phyloP scores from a whole-genome alignment of 495 filamentous ascomycete genomes.

The Cetradonia linearis region DNA sequence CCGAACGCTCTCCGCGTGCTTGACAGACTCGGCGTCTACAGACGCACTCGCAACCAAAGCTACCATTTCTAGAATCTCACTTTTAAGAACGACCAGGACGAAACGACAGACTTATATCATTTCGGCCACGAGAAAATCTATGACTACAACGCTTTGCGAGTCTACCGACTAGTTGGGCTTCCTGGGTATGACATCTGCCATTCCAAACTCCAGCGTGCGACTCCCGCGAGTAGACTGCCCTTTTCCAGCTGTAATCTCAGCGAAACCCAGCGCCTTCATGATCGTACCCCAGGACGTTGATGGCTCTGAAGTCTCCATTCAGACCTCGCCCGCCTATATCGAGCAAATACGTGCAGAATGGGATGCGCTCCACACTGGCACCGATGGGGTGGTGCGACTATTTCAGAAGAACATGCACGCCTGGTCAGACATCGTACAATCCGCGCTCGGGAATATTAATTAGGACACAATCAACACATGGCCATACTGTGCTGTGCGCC shows the following conservation, averaged over 20 bases:
- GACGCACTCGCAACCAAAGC: conserved; percentile 26
- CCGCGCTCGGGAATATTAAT: conserved; percentile 28
- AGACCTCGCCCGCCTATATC: conserved; percentile 30
- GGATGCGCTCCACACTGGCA: conserved; percentile 29
- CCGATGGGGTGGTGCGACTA: conserved; percentile 31
- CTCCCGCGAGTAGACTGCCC: conserved; percentile 26
- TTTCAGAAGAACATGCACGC: conserved; percentile 26
- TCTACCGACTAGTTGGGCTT: conserved; percentile 37
- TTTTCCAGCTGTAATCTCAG: conserved; percentile 37
- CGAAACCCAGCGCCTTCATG: conserved; percentile 36
- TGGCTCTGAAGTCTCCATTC: conserved; percentile 38
- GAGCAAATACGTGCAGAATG: conserved; percentile 33
- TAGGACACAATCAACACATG: conserved; percentile 30
- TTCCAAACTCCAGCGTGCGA: conserved; percentile 26
- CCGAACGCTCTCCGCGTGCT: conserved; percentile 43
- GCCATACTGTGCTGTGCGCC: conserved; percentile 37
- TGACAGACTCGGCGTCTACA: conserved; percentile 37
- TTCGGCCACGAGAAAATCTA: conserved; percentile 36
- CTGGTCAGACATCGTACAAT: conserved; percentile 32
- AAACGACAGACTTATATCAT: conserved; percentile 35
- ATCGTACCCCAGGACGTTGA: conserved; percentile 38
- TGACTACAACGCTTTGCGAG: conserved; percentile 37
- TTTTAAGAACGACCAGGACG: conserved; percentile 33
- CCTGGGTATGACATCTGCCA: conserved; percentile 27
- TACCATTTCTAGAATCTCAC: conserved; percentile 34